A percentile compares a stretch with the other conserved stretches of the same genome.
Evolutionary conservation across 2,329 filamentous ascomycete species (phyloP).

Genomic region (Penicillium sp.): DNA sequence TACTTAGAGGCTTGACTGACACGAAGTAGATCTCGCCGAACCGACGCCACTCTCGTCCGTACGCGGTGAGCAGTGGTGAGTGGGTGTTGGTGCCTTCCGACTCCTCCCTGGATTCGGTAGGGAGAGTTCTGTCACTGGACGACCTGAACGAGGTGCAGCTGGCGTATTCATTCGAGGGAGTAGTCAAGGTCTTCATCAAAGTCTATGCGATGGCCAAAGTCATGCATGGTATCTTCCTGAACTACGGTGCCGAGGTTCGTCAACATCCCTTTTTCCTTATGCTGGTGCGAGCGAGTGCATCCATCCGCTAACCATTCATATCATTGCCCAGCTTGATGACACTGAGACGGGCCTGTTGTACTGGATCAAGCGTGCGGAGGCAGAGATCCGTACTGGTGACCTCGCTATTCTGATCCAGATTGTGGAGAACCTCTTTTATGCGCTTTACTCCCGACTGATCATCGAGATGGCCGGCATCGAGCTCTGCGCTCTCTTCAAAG

Average conservation of each 20-base stretch:
- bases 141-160: conserved; percentile 27
- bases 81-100: conserved; percentile 33
- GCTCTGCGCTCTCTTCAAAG: conserved; percentile 40
- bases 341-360: conserved; percentile 37
- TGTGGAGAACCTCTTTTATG: conserved; percentile 46
- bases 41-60: conserved; percentile 34
- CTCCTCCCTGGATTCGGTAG: conserved; percentile 17
- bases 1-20: background rate
- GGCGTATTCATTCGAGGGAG: conserved; percentile 33
- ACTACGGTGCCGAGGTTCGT: conserved; percentile 45
- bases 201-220: conserved; percentile 48
- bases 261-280: background rate
- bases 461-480: conserved; percentile 47
- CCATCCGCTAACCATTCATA: conserved; percentile 7
- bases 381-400: conserved; percentile 35
- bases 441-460: conserved; percentile 44
- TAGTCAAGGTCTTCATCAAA: conserved; percentile 40
- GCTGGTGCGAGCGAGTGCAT: background rate
- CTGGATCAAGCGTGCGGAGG: conserved; percentile 42
- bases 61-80: conserved; percentile 40
- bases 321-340: conserved; percentile 38
- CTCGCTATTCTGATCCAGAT: conserved; percentile 41
- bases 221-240: conserved; percentile 38
- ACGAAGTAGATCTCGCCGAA: conserved; percentile 26
- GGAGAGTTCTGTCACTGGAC: conserved; percentile 24